Conservation (phyloP, 2,329 filamentous ascomycete genomes). For the Epichloe sibirici region DNA sequence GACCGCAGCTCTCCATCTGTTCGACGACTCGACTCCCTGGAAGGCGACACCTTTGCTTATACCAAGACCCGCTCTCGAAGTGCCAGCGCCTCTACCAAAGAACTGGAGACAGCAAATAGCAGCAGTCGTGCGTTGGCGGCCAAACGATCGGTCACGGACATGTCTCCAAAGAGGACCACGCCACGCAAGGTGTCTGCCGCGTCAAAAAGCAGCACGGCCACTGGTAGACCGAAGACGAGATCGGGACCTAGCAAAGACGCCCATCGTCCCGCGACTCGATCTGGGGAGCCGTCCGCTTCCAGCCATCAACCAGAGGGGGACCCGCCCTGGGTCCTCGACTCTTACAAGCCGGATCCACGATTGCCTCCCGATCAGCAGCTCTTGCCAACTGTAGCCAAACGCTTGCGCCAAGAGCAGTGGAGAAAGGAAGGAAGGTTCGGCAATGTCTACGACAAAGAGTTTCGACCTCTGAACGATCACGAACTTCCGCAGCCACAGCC, state of each 20-base stretch:
- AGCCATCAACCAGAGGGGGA: slow-evolving; percentile 77
- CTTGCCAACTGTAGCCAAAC: slow-evolving; percentile 81
- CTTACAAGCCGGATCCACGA: slow-evolving; percentile 91
- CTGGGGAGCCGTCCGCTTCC: slow-evolving; percentile 38
- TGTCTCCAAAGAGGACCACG: slow-evolving; percentile 40
- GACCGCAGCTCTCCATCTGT: slow-evolving; percentile 61
- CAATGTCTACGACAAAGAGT: slow-evolving; percentile 75
- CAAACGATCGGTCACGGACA: slow-evolving; percentile 34
- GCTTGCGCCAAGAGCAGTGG: slow-evolving; percentile 90
- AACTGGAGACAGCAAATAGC: slow-evolving; percentile 9
- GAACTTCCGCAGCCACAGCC: slow-evolving; percentile 32
- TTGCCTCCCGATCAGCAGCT: slow-evolving; percentile 92
- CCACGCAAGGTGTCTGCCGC: slow-evolving; percentile 33
- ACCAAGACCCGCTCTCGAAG: slow-evolving; percentile 58
- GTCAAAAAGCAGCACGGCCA: slow-evolving; percentile 27
- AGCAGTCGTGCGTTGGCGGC: slow-evolving; percentile 14
- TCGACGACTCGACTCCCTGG: slow-evolving; percentile 43
- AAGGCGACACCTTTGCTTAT: slow-evolving; percentile 47
- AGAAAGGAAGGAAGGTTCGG: slow-evolving; percentile 82
- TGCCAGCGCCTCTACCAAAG: slow-evolving; percentile 44
- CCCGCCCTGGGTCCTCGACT: slow-evolving; percentile 85
- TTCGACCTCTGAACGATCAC: slow-evolving; percentile 68
- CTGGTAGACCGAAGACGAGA: slow-evolving; percentile 50
- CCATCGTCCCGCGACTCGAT: slow-evolving; percentile 48
- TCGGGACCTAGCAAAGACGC: slow-evolving; percentile 40